A percentile compares a stretch with the other conserved stretches of the same genome.
These are phyloP conservation scores for Terana coerulea DNA, from an alignment of 768 basidiomycete species.

Conservation along the genomic window DNA sequence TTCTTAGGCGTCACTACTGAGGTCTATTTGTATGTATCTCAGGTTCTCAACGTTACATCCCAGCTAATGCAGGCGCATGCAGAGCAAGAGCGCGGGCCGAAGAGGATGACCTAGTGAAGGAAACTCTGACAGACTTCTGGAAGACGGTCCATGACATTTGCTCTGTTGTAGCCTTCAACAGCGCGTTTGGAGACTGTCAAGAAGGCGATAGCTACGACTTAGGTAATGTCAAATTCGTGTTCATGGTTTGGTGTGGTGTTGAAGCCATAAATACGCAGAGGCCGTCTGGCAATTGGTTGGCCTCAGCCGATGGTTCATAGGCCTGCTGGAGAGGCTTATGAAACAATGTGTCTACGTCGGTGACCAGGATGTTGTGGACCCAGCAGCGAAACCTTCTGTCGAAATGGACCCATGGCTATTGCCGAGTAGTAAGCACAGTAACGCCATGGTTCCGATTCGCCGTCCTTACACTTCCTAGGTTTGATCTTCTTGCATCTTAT, in stretches of 20 bases:
- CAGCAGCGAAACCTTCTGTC: background rate
- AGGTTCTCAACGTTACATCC: slow-evolving; percentile 5
- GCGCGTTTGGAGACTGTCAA: slow-evolving; percentile 64
- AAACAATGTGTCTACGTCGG: slow-evolving; percentile 43
- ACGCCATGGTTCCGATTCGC: background rate
- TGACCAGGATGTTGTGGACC: slow-evolving; percentile 15
- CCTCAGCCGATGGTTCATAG: slow-evolving; percentile 57
- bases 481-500: slow-evolving; percentile 53
- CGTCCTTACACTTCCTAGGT: slow-evolving; percentile 20
- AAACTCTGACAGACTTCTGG: slow-evolving; percentile 46
- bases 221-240: slow-evolving; percentile 41
- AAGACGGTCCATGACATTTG: slow-evolving; percentile 63
- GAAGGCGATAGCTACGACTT: slow-evolving; percentile 62
- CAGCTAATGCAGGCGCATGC: background rate
- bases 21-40: slow-evolving; percentile 30
- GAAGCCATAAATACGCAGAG: slow-evolving; percentile 35
- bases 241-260: too few relatives aligned
- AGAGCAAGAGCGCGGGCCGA: slow-evolving; percentile 32
- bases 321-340: slow-evolving; percentile 58
- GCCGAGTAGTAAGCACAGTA: slow-evolving; percentile 8
- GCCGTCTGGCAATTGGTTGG: slow-evolving; percentile 71
- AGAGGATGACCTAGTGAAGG: slow-evolving; percentile 33
- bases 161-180: slow-evolving; percentile 54
- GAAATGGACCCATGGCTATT: background rate
- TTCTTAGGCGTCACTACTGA: slow-evolving; percentile 46